Conservation (phyloP, 2,329 filamentous ascomycete genomes). For the Trichophaea hybrida region DNA sequence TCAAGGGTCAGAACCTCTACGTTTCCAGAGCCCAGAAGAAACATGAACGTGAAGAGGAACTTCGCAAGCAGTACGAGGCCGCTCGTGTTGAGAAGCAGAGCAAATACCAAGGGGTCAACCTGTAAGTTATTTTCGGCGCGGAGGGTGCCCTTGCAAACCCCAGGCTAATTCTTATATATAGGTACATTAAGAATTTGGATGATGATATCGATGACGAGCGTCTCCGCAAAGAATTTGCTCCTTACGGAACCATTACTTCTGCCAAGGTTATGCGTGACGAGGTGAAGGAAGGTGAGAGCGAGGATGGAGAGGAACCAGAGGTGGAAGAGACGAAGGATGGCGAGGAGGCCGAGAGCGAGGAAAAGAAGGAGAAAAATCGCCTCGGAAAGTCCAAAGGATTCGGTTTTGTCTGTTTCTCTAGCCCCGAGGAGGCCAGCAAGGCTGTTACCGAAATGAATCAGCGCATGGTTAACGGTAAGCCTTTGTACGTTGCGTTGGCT, state of each 20-base stretch:
- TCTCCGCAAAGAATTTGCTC: conserved; percentile 80
- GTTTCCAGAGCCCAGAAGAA: conserved; percentile 99
- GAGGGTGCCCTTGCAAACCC: background rate
- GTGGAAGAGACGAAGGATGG: conserved; percentile 44
- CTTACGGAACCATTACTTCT: conserved; percentile 90
- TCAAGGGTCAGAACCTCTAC: conserved; percentile 89
- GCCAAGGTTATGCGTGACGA: conserved; percentile 98
- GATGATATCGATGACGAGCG: conserved; percentile 97
- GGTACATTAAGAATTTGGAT: conserved; percentile 95
- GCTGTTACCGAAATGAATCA: conserved; percentile 99
- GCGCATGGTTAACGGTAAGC: conserved; percentile 95
- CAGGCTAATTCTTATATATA: conserved; percentile 1
- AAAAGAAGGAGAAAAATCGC: conserved; percentile 45
- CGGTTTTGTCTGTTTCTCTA: conserved; percentile 99
- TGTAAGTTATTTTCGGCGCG: conserved; percentile 32
- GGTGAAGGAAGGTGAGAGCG: conserved; percentile 39
- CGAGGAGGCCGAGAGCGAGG: conserved; percentile 40
- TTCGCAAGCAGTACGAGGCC: conserved; percentile 96
- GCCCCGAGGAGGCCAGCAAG: conserved; percentile 97
- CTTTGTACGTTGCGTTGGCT: conserved; percentile 90
- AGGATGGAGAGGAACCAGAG: conserved; percentile 39
- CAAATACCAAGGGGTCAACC: conserved; percentile 98
- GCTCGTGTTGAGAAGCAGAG: conserved; percentile 94
- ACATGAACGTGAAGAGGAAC: conserved; percentile 98
- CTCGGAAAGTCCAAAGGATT: conserved; percentile 99